These are phyloP conservation scores for Aureococcus anophagefferens DNA, from an alignment of 108 stramenopile species.

Conservation along the genomic window DNA sequence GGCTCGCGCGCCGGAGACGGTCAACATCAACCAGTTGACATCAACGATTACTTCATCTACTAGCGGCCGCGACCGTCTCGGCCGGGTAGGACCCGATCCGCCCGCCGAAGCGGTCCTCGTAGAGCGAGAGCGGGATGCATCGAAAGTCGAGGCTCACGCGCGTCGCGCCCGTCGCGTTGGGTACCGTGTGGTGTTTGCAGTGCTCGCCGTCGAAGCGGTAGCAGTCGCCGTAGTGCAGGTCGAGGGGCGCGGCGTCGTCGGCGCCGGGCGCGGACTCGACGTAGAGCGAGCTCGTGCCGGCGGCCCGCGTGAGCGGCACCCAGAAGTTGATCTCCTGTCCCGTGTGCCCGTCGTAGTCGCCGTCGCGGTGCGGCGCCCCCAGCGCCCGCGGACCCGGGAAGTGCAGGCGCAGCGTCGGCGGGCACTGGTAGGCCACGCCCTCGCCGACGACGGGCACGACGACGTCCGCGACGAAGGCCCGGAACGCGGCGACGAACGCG, in stretches of 20 bases:
- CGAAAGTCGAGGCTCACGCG: conserved; percentile 74
- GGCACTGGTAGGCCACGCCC: conserved; percentile 72
- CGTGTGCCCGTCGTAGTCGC: conserved; percentile 61
- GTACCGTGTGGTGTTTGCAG: conserved; percentile 44
- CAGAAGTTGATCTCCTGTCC: conserved; percentile 75
- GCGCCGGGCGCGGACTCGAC: conserved; percentile 42
- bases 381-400: too few species aligned
- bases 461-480: too few species aligned
- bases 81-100: too few species aligned
- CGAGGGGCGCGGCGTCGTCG: conserved; percentile 61
- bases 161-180: conserved; percentile 55
- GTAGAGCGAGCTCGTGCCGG: conserved; percentile 60
- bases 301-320: conserved; percentile 61
- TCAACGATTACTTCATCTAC: too few species aligned
- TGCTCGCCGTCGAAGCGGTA: not conserved
- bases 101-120: too few species aligned
- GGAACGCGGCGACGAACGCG: too few species aligned
- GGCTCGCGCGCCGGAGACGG: too few species aligned
- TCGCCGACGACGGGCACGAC: too few species aligned
- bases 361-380: conserved; percentile 68
- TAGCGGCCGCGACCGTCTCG: too few species aligned
- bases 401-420: conserved; percentile 65
- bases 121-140: too few species aligned
- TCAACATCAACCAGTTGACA: too few species aligned
- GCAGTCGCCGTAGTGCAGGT: conserved; percentile 22